phyloP scores from a whole-genome alignment of 2,329 filamentous ascomycete genomes.

The Botrytis pseudocinerea region DNA sequence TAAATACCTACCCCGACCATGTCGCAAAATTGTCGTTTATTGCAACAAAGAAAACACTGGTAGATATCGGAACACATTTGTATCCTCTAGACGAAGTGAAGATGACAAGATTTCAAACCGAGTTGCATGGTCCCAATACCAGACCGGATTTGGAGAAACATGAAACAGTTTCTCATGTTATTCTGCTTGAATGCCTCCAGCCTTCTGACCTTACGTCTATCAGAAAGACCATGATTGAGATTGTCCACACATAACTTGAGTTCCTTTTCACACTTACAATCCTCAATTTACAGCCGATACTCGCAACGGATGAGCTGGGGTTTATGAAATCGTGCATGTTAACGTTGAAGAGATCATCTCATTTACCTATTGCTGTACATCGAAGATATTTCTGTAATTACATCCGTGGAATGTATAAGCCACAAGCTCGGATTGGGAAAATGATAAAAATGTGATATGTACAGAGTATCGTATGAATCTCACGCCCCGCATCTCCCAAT shows the following conservation, averaged over 20 bases:
- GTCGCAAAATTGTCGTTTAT: not conserved
- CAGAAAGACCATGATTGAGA: not conserved
- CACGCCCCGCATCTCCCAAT: no score
- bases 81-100: not conserved
- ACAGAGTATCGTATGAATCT: not conserved
- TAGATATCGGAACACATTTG: not conserved
- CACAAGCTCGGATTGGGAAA: not conserved
- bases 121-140: not conserved
- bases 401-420: not conserved
- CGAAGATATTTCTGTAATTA: not conserved
- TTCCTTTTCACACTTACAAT: not conserved
- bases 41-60: not conserved
- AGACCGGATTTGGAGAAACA: no score
- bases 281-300: not conserved
- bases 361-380: not conserved
- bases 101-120: not conserved
- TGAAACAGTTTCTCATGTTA: not conserved
- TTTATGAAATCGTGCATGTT: not conserved
- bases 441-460: not conserved
- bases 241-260: not conserved
- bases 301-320: no score
- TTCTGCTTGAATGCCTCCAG: not conserved
- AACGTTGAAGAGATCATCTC: not conserved
- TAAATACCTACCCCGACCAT: no score
- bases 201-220: no score